A percentile compares a stretch with the other conserved stretches of the same genome.
phyloP scores from a whole-genome alignment of 2,329 filamentous ascomycete genomes.

The Cercospora zeae-maydis region DNA sequence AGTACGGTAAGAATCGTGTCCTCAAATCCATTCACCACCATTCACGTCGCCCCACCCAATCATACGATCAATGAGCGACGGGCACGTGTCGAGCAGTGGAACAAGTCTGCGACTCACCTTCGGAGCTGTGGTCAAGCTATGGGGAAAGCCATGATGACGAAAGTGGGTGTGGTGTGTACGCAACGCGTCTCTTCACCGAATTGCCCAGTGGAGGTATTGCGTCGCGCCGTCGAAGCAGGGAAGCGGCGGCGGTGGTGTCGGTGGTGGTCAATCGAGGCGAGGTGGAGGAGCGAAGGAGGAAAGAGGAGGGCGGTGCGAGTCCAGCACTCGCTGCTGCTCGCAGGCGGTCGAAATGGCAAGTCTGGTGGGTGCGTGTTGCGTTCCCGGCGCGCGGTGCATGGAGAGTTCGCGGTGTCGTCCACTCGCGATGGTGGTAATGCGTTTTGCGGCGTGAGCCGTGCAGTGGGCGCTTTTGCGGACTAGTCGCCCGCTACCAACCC shows the following conservation, averaged over 20 bases:
- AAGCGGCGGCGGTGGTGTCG: conserved; percentile 3
- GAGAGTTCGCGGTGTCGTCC: neutral
- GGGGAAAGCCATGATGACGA: conserved; percentile 18
- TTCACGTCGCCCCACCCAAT: neutral
- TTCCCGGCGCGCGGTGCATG: conserved; percentile 3
- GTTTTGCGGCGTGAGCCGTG: conserved; percentile 2
- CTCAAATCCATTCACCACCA: neutral
- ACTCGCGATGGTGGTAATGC: conserved; percentile 7
- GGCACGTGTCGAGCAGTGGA: conserved; percentile 1
- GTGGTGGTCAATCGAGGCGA: neutral
- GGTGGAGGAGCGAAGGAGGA: neutral
- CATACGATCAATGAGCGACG: neutral
- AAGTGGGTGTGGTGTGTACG: conserved; percentile 13
- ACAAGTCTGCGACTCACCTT: conserved; percentile 1
- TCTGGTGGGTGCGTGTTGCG: conserved; percentile 2
- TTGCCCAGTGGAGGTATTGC: neutral
- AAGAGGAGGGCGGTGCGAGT: neutral
- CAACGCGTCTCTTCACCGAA: neutral
- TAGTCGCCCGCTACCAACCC: neutral
- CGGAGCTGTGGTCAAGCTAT: conserved; percentile 18
- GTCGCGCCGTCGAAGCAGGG: neutral
- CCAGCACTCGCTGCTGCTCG: neutral
- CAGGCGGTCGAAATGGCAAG: neutral
- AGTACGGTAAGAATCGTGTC: no score
- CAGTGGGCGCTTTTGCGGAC: neutral